Base-by-base conservation (phyloP, 2,329 filamentous ascomycete genomes). In the Fusarium napiforme region DNA sequence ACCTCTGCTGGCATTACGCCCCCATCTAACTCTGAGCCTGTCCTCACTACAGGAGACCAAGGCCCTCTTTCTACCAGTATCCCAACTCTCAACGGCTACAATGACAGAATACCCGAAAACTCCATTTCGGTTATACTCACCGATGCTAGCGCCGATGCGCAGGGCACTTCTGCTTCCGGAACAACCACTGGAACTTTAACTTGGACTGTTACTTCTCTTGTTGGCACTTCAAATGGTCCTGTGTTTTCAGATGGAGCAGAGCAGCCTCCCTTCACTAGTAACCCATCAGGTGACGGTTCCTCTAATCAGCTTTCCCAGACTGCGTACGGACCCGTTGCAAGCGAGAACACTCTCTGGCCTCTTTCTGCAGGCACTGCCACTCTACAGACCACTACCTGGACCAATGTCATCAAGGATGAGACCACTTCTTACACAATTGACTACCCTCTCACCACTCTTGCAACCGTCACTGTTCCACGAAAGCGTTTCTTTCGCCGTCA, bases 401-500 rank as follows among this genome's bases (percentile, higher is more conserved):
- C 80, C 62, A 84, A 84, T 37, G 59, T 84, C 52, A 81, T 84
- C 32, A 74, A 78, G 4, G 81, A 82, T 47, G 75, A 78, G 37
- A 84, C 82, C 5, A 84, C 83, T 9, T 84, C 83, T 3, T 83
- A 83, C 67, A 83, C 81, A 3, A 74, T 83, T 59, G 79, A 81
- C 60, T 83, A 82, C 56, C 82, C 82, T 34, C 70, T 84, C 43
- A 83, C 82, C 8, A 84, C 82, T 2, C 69, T 84, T 70, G 78
- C 77, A 14, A 83, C 81, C n/a, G 53, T 83, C 26, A 75, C 79
- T 19, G 69, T 79, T 37, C 74, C 78, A 21, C 69, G 69, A 18
- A 79, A 76, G 69, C 76, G 79, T 23, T 71, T 71, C 15, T 18
- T 81, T 57, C 73, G 77, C 65, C 77, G 80, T 59, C 80, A 81